phyloP scores from a whole-genome alignment of 805 yeast species.

The Hanseniaspora valbyensis region DNA sequence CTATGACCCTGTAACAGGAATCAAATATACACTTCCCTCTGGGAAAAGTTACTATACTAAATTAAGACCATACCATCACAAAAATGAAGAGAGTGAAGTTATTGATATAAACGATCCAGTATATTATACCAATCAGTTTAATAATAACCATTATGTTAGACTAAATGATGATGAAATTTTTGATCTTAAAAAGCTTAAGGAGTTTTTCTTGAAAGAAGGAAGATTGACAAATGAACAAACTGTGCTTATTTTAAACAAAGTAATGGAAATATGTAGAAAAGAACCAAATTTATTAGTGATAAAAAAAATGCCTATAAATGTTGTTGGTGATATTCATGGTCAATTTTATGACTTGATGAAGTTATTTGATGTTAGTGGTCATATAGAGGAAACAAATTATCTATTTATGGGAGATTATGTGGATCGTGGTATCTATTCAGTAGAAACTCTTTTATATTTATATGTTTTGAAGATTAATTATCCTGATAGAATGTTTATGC shows the following conservation, averaged over 20 bases:
- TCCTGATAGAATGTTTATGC: conserved; percentile 63
- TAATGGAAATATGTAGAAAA: conserved; percentile 46
- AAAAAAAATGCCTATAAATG: conserved; percentile 78
- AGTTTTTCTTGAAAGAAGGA: conserved; percentile 74
- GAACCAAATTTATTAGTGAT: conserved; percentile 76
- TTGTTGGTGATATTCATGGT: conserved; percentile 97
- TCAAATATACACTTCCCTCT: conserved; percentile 2
- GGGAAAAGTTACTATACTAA: conserved; percentile 9
- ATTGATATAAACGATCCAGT: not conserved
- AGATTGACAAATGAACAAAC: conserved; percentile 64
- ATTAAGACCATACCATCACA: conserved; percentile 4
- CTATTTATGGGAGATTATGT: conserved; percentile 89
- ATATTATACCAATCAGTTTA: conserved; percentile 3
- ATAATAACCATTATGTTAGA: conserved; percentile 3
- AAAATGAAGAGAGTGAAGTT: not conserved
- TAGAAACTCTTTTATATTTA: conserved; percentile 66
- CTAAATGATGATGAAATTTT: conserved; percentile 7
- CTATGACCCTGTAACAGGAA: not conserved
- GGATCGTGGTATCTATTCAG: conserved; percentile 83
- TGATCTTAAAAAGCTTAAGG: conserved; percentile 32
- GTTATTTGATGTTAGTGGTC: conserved; percentile 86
- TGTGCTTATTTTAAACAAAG: conserved; percentile 49
- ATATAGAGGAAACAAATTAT: conserved; percentile 65
- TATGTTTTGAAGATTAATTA: conserved; percentile 69
- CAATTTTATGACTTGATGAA: conserved; percentile 85